phyloP scores from a whole-genome alignment of 2,329 filamentous ascomycete species.

The Alternaria angustiovoidea region DNA sequence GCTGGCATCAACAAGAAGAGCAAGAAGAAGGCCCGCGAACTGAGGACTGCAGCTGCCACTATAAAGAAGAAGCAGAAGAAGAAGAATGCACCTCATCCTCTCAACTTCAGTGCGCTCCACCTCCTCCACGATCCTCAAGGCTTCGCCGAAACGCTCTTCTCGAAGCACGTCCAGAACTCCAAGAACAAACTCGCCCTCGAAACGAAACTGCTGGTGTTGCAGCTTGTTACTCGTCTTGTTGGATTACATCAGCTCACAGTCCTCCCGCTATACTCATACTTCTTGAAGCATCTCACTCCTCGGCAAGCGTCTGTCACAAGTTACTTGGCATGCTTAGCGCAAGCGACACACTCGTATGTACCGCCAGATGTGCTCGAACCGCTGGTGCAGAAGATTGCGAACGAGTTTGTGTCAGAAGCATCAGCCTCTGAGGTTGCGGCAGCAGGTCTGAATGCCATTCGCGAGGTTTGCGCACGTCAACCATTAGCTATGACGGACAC shows the following conservation, averaged over 20 bases:
- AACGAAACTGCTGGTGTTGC: slow-evolving; percentile 86
- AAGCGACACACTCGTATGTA: slow-evolving; percentile 88
- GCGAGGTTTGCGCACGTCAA: slow-evolving; percentile 91
- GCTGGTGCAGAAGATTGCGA: slow-evolving; percentile 91
- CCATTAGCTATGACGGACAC: slow-evolving; percentile 97
- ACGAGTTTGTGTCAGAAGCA: slow-evolving; percentile 97
- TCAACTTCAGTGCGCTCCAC: slow-evolving; percentile 97
- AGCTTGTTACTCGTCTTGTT: slow-evolving; percentile 88
- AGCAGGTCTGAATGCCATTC: slow-evolving; percentile 91
- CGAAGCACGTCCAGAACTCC: slow-evolving; percentile 86
- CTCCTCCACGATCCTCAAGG: slow-evolving; percentile 93
- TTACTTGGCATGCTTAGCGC: slow-evolving; percentile 89
- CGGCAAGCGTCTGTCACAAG: slow-evolving; percentile 86
- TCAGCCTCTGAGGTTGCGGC: slow-evolving; percentile 89
- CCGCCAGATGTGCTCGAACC: slow-evolving; percentile 93
- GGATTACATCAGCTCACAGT: slow-evolving; percentile 92
- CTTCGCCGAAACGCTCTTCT: slow-evolving; percentile 88
- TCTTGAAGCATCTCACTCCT: slow-evolving; percentile 17
- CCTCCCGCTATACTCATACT: slow-evolving; percentile 88
- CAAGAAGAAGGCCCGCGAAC: slow-evolving; percentile 81
- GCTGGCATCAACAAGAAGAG: slow-evolving; percentile 95
- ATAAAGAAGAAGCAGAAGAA: slow-evolving; percentile 83
- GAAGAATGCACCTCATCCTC: slow-evolving; percentile 83
- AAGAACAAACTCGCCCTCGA: slow-evolving; percentile 88
- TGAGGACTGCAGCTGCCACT: slow-evolving; percentile 82